Evolutionary conservation across 106 monocot species (phyloP), one percentile per base, ranked within the genome.

Genomic region (Allium sativum): DNA sequence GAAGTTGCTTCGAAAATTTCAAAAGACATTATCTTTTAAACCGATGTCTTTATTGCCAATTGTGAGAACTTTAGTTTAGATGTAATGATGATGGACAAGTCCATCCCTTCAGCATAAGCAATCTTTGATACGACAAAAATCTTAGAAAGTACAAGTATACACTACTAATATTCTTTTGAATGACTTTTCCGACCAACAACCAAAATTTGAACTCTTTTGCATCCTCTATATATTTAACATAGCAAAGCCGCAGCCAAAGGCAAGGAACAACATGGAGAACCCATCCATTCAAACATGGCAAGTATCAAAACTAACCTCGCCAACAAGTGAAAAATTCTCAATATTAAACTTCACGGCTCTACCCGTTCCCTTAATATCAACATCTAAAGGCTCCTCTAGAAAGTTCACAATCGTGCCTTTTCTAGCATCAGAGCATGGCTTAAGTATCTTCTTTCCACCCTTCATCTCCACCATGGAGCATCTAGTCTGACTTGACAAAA

Each of bases 81-180:
- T n/a, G 83, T 81, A 71, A 93, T 81, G 54, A 93, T 84, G 60
- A 86, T 87, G 77, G 87, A 93, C 92, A 87, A 93, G 47, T 81
- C 69, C 83, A 92, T 68, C 22, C 91, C 91, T n/a, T 75, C 68
- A 12, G 22, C 67, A 21, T 81, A 86, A 3, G 86, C 91, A 18
- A 92, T 92, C 80, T 92, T 92, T 0, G 91, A 92, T 22, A 92
- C 86, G 7, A 87, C 91, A 40, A 81, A 83, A 80, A 92, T 86
- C 59, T 86, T 73, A 0, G 91, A 86, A n/a, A 92, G 86, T 45
- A 92, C 81, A 73, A 92, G 87, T 17, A 92, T 64, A 52, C 45
- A 78, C 61, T 76, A 65, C 18, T 78, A 18, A 12, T 16, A 53
- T 9, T 77, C 81, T 48, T 87, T 83, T 6, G 87, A 73, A 0